Conservation (phyloP, 805 yeast species). For the Blastobotrys parvus region DNA sequence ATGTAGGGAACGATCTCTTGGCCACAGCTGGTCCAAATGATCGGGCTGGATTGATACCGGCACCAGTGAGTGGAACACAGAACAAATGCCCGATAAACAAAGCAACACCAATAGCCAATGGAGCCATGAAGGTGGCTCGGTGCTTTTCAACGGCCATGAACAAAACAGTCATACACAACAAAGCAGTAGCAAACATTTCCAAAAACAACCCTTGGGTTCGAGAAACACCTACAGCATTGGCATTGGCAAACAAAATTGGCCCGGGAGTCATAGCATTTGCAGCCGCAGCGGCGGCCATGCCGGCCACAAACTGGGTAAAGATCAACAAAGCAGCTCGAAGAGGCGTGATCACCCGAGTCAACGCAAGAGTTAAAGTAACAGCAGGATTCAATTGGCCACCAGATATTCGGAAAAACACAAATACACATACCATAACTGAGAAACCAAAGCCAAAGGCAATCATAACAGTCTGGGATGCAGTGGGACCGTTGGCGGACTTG, state of each 20-base stretch:
- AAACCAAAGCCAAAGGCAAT: slow-evolving; percentile 83
- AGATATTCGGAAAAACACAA: slow-evolving; percentile 62
- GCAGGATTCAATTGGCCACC: slow-evolving; percentile 92
- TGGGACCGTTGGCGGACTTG: slow-evolving; percentile 34
- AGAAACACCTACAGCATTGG: slow-evolving; percentile 64
- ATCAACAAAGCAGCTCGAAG: slow-evolving; percentile 59
- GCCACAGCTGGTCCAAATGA: slow-evolving; percentile 79
- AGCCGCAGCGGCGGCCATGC: slow-evolving; percentile 89
- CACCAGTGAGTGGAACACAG: slow-evolving; percentile 79
- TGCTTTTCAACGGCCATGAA: slow-evolving; percentile 81
- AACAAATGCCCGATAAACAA: slow-evolving; percentile 75
- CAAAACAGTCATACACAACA: slow-evolving; percentile 67
- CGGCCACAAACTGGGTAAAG: slow-evolving; percentile 67
- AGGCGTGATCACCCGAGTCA: slow-evolving; percentile 67
- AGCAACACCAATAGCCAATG: slow-evolving; percentile 75
- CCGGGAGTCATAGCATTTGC: slow-evolving; percentile 85
- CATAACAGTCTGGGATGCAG: slow-evolving; percentile 36
- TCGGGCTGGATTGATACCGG: slow-evolving; percentile 90
- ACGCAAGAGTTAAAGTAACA: slow-evolving; percentile 64
- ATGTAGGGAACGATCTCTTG: slow-evolving; percentile 60
- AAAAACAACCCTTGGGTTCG: slow-evolving; percentile 68
- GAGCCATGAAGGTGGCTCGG: slow-evolving; percentile 68
- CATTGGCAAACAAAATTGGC: slow-evolving; percentile 57
- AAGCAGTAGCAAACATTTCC: slow-evolving; percentile 72
- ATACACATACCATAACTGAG: slow-evolving; percentile 68